These are phyloP conservation scores for Litsea cubeba DNA, from an alignment of 164 flowering plant species.

Conservation along the genomic window DNA sequence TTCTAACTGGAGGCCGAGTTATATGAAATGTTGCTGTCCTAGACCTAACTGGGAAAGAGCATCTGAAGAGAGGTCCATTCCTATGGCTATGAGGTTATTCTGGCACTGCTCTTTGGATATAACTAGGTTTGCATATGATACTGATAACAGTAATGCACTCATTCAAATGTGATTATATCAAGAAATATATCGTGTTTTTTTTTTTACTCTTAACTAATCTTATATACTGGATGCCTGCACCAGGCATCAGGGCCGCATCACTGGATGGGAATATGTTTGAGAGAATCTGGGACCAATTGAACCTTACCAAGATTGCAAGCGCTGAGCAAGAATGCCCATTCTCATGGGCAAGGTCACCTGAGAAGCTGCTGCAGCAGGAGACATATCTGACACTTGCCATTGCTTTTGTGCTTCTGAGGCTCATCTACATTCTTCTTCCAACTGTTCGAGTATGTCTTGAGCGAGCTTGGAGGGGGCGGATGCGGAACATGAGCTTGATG, in stretches of 20 bases:
- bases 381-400: conserved; percentile 80
- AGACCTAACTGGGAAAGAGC: too few species aligned
- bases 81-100: too few species aligned
- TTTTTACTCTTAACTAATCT: too few species aligned
- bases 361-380: conserved; percentile 69
- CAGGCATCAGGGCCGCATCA: conserved; percentile 47
- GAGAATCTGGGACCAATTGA: conserved; percentile 29
- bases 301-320: conserved; percentile 33
- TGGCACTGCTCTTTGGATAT: too few species aligned
- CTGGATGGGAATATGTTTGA: conserved; percentile 29
- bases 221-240: not conserved
- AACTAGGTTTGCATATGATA: too few species aligned
- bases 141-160: too few species aligned
- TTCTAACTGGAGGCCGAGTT: too few species aligned
- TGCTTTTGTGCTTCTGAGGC: conserved; percentile 62
- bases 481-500: conserved; percentile 32
- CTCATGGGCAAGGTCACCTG: conserved; percentile 92
- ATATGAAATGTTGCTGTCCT: too few species aligned
- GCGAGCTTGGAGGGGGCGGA: conserved; percentile 22
- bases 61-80: too few species aligned
- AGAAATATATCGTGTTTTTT: not conserved
- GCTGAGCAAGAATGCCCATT: conserved; percentile 69
- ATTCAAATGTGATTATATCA: not conserved
- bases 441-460: conserved; percentile 25
- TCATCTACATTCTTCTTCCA: conserved; percentile 53